phyloP scores from a whole-genome alignment of 805 yeast species.

The Metschnikowia lunata region DNA sequence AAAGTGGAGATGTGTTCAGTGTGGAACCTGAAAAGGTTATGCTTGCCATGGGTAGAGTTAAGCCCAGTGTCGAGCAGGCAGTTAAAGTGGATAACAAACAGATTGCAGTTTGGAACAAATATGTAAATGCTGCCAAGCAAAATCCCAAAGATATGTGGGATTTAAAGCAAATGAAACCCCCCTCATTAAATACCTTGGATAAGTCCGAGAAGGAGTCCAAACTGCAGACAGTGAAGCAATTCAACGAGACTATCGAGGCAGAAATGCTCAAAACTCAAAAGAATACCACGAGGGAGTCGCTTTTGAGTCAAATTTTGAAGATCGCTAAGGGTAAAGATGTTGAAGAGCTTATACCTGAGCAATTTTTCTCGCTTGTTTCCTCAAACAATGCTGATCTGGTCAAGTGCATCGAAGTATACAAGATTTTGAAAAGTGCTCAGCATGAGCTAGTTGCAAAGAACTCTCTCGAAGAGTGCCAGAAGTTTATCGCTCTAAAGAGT shows the following conservation, averaged over 20 bases:
- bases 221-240: slow-evolving; percentile 20
- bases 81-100: slow-evolving; percentile 68
- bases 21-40: slow-evolving; percentile 85
- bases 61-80: slow-evolving; percentile 71
- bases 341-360: slow-evolving; percentile 16
- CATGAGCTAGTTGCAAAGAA: slow-evolving; percentile 22
- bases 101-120: slow-evolving; percentile 70
- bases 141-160: slow-evolving; percentile 58
- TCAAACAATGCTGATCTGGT: slow-evolving; percentile 22
- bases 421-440: slow-evolving; percentile 24
- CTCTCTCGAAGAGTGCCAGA: slow-evolving; percentile 19
- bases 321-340: slow-evolving; percentile 24
- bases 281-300: slow-evolving; percentile 41
- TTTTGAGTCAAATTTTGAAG: slow-evolving; percentile 43
- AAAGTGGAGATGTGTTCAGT: slow-evolving; percentile 81
- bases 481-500: slow-evolving; percentile 30
- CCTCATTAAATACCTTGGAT: slow-evolving; percentile 29
- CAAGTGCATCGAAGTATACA: slow-evolving; percentile 34
- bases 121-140: slow-evolving; percentile 53
- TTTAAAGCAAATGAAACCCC: slow-evolving; percentile 40
- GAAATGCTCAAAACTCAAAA: slow-evolving; percentile 42
- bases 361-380: slow-evolving; percentile 16
- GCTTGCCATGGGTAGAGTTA: slow-evolving; percentile 76
- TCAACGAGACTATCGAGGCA: slow-evolving; percentile 37
- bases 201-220: slow-evolving; percentile 10